These are phyloP conservation scores for Agastache rugosa DNA, from an alignment of 257 asterid species.

Conservation along the genomic window DNA sequence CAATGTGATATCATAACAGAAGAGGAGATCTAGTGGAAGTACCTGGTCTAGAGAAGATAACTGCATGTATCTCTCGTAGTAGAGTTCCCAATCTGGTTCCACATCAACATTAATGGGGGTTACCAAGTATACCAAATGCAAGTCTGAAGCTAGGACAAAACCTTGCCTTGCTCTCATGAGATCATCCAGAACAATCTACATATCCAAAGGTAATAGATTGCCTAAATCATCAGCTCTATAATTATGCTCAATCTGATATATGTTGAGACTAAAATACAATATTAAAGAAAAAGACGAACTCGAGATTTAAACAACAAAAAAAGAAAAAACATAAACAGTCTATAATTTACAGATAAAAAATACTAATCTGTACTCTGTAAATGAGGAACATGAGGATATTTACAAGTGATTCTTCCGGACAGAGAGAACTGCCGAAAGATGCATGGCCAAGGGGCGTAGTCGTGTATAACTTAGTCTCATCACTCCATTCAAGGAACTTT, in stretches of 20 bases:
- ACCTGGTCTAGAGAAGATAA: constrained; percentile 92
- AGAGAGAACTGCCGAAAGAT: constrained; percentile 94
- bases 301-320: not conserved
- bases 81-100: constrained; percentile 97
- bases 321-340: constrained; percentile 16
- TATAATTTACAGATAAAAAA: constrained; percentile 28
- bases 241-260: constrained; percentile 20
- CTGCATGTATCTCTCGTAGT: constrained; percentile 93
- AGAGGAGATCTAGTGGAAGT: constrained; percentile 24
- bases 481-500: constrained; percentile 92
- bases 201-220: constrained; percentile 32
- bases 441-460: constrained; percentile 98
- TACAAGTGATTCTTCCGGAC: constrained; percentile 98
- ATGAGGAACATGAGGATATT: constrained; percentile 34
- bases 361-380: constrained; percentile 6
- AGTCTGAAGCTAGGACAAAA: constrained; percentile 97
- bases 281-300: not conserved
- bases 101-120: constrained; percentile 96
- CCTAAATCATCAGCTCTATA: constrained; percentile 25
- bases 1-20: constrained; percentile 24
- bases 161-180: constrained; percentile 96
- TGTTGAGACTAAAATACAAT: constrained; percentile 16
- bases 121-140: constrained; percentile 95
- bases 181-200: constrained; percentile 94
- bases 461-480: constrained; percentile 84